Base-by-base conservation (phyloP, 768 basidiomycete genomes). In the Amyloporia xantha region DNA sequence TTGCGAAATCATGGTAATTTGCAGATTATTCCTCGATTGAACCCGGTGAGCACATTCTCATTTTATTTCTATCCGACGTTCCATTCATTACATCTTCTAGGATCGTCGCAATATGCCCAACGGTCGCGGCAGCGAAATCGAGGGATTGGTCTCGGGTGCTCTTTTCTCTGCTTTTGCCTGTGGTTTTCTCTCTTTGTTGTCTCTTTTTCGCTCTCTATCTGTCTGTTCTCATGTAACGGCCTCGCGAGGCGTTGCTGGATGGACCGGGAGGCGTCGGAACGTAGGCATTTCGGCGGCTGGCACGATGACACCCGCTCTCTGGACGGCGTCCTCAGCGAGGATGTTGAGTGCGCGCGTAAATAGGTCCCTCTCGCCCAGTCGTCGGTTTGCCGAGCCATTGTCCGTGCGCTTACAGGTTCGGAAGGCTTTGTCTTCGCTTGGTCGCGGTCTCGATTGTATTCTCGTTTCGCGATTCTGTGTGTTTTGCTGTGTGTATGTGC, bases 301-400 rank as follows among this genome's bases (percentile, higher is more conserved):
- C 38, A 17, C 38, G 38, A 39, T 39, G 38, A 39, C 38, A 39
- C 38, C 38, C 38, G 38, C 38, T 39, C 38, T 39, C 38, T 6
- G 38, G 38, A 39, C 38, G 38, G 38, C 38, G 15, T 21, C 38
- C 30, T 33, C 30, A 7, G 7, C 30, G 30, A 39, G 20, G 38
- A 19, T 9, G 38, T 7, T 19, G 38, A 39, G 38, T 21, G 38
- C 38, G 38, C 38, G 38, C 38, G 38, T 39, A 39, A 39, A 39
- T 39, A 39, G 38, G 38, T 39, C 38, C 12, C 38, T 39, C 38
- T 39, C 38, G 38, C 17, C 15, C 38, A 17, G 38, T 39, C 38
- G 38, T 19, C 20, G 12, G 9, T 17, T 6, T 39, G 38, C 38
- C 19, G 38, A 39, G 38, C 38, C 38, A 39, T 39, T 39, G 38